Evolutionary conservation across 495 filamentous ascomycete genomes (phyloP), one percentile per base, ranked within the genome.

Genomic region (Lentithecium fluviatile): DNA sequence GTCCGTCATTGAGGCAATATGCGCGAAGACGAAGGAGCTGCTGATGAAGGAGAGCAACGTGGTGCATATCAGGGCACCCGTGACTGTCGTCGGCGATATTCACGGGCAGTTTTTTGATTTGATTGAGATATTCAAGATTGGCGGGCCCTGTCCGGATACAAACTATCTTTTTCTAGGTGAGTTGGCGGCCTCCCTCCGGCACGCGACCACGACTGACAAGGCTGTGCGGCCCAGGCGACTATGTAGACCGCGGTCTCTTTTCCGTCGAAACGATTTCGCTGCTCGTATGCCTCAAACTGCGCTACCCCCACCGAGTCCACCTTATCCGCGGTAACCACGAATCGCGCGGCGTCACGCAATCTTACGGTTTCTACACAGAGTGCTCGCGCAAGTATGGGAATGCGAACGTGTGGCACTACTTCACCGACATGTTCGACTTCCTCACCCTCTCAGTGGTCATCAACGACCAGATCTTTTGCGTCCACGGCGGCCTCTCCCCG

Each of bases 1-100:
- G 76, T 95, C 93, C 7, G 95, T 98, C 43, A 92, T 98, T 73
- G 94, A 98, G 77, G 94, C 95, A 69, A 95, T 98, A 84, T 98
- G 94, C 74, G 91, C 94, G 69, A 98, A 98, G 74, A 91, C 95
- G 12, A 98, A 98, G 66, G 94, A 98, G 75, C 81, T 97, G 56
- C 80, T 98, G 62, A 98, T 98, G 94, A 95, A 94, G 72, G 94
- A 98, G 83, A 97, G 93, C 80, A 98, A 98, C 79, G 94, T 98
- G 49, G 94, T 98, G 43, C 94, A 98, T 72, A 95, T 98, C 59
- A 85, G 85, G 55, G 92, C 94, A 15, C 94, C 94, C 7, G 90
- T 98, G 42, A 98, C 94, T n/a, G 94, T 98, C 2, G 95, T 98
- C 7, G 94, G 94, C 61, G 94, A 98, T 70, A 98, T 98, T 67